Base-by-base conservation (phyloP, 768 basidiomycete genomes). In the Kwoniella bestiolae region DNA sequence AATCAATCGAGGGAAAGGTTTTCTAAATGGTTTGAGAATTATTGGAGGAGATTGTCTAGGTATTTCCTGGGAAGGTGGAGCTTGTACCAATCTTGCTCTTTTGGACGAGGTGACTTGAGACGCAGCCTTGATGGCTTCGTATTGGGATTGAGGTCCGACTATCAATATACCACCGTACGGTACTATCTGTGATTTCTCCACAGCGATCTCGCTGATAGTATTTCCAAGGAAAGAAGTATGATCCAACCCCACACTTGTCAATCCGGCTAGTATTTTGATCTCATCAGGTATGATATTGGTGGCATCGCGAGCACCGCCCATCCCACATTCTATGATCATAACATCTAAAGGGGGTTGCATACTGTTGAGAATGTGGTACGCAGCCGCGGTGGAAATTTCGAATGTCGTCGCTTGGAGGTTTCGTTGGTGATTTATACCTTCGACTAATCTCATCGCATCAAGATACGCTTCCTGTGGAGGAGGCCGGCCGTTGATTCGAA, bases 241-340 rank as follows among this genome's bases (percentile, higher is more conserved):
- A 82, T 99, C 96, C 46, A 98, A 83, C 79, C 93, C 94, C 23
- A 98, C 91, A 2, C 88, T 82, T 0, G 94, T 92, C 28, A 98
- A 83, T 32, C 87, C 90, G n/a, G 91, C 91, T 1, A 89, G 87
- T 32, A 92, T 80, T 45, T 94, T 85, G 56, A 83, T 83, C 0
- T 85, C 83, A 49, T 89, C 86, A 2, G 91, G 86, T 21, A 98
- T 86, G 59, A 90, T 85, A 77, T 99, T 99, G 2, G 96, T 99
- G 21, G 96, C 95, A 78, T 98, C 96, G 55, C 89, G 81, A 3
- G 87, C 84, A 4, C 96, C 96, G 0, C 96, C 96, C 90, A 99
- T 89, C 0, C 96, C 95, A 9, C 93, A 94, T 82, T 99, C 95
- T 47, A 96, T 81, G 9, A 98, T 87, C 23, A 88, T 89, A 41